A percentile compares a stretch with the other conserved stretches of the same genome.
Evolutionary conservation across 2,329 filamentous ascomycete species (phyloP).

Genomic region (Xylariaceae sp.): DNA sequence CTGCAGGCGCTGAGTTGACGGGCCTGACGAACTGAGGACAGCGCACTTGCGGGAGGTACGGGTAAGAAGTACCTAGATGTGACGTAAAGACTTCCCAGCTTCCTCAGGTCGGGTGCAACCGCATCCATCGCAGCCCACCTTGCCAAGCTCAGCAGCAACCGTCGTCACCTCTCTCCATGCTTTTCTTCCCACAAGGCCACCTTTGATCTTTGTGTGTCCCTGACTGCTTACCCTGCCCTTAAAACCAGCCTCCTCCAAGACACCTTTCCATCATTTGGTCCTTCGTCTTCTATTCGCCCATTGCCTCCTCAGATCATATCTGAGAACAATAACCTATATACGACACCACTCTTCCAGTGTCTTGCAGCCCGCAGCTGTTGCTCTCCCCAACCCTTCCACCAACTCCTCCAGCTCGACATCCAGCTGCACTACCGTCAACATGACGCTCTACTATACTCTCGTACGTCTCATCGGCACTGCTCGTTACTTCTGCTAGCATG

Average conservation of each 20-base stretch:
- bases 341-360: too few species aligned
- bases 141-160: too few species aligned
- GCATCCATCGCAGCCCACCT: background rate
- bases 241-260: background rate
- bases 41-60: too few species aligned
- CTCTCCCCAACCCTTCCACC: too few species aligned
- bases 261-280: background rate
- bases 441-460: constrained; percentile 49
- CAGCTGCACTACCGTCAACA: constrained; percentile 25
- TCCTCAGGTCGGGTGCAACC: too few species aligned
- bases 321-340: too few species aligned
- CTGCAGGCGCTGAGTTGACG: too few species aligned
- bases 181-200: background rate
- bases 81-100: too few species aligned
- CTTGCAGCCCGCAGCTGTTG: too few species aligned
- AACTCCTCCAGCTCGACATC: background rate
- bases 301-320: too few species aligned
- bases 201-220: background rate
- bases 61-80: too few species aligned
- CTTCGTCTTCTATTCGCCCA: background rate
- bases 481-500: background rate
- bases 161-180: background rate
- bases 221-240: background rate
- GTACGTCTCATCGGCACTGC: constrained; percentile 28
- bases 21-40: too few species aligned